These are phyloP conservation scores for Gymnopilus dilepis DNA, from an alignment of 768 basidiomycete genomes.

Conservation along the genomic window DNA sequence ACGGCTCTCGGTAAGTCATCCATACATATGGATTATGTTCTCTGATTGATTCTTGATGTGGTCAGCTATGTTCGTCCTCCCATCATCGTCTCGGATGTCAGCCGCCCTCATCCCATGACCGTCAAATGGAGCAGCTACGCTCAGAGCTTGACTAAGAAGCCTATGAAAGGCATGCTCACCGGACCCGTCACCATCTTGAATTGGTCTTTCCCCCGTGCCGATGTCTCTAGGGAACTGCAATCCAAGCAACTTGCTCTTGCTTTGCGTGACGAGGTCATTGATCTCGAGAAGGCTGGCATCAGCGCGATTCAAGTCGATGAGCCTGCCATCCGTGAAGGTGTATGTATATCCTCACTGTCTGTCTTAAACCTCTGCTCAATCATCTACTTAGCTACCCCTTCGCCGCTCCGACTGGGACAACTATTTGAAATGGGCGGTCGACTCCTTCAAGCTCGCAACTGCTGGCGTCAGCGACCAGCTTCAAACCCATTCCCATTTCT, in stretches of 20 bases:
- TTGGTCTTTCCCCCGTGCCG: conserved; percentile 99
- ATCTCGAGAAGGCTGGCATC: conserved; percentile 96
- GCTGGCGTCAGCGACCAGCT: conserved; percentile 93
- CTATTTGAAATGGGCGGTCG: conserved; percentile 98
- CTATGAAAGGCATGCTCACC: conserved; percentile 99
- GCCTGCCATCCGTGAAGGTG: conserved; percentile 99
- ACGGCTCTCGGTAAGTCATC: conserved; percentile 82
- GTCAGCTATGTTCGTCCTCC: conserved; percentile 93
- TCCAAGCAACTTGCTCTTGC: conserved; percentile 98
- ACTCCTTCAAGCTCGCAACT: conserved; percentile 97
- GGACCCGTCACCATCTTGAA: conserved; percentile 99
- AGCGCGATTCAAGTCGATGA: conserved; percentile 99
- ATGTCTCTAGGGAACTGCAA: conserved; percentile 94
- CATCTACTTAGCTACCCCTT: conserved; percentile 79
- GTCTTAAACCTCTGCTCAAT: conserved; percentile 17
- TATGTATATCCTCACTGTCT: conserved; percentile 42
- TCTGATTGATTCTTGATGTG: background rate
- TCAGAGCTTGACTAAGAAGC: conserved; percentile 89
- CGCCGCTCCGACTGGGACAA: conserved; percentile 95
- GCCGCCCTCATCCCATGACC: conserved; percentile 91
- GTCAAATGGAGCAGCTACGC: conserved; percentile 97
- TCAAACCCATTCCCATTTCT: conserved; percentile 99
- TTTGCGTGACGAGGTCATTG: conserved; percentile 96
- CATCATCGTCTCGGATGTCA: conserved; percentile 97
- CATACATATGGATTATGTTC: conserved; percentile 3